Base-by-base conservation (phyloP, 1,284 basidiomycete genomes). In the Amylostereum areolatum region DNA sequence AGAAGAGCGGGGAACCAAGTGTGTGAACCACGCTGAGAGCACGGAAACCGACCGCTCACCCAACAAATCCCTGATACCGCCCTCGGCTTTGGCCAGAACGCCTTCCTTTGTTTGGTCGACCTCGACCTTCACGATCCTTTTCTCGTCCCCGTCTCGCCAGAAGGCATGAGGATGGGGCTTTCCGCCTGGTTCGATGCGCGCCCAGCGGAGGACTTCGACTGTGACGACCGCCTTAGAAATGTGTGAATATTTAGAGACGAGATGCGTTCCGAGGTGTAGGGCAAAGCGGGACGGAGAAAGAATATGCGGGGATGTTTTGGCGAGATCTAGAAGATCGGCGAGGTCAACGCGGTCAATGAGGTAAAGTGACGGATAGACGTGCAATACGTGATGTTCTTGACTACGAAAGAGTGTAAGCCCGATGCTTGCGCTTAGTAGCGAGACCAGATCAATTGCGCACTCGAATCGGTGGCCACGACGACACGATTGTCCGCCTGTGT, bases 371-470 rank as follows among this genome's bases (percentile, higher is more conserved):
- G 33, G 27, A 12, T 25, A 9, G 31, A 67, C 78, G 39, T 59
- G 90, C 89, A 89, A 61, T 97, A 91, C 24, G 84, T 85, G 48
- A 95, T 96, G 69, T 97, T 96, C 74, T 97, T 97, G 66, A 95
- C 89, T 88, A 61, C 39, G 11, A 32, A n/a, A 40, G 12, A 7
- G 18, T 18, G 18, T 18, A 18, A 18, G 18, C 18, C 18, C 18
- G 18, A 18, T 18, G 18, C 18, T 18, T 18, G 32, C 27, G 46
- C 49, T 36, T 4, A 45, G 34, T 7, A 36, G 3, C 33, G 29
- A 18, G 25, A 35, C n/a, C 42, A 46, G 7, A 12, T 28, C 49
- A 48, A 12, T 24, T 2, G 70, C 88, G 59, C 58, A 91, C 90
- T 83, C 1, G 89, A 89, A 68, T 95, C 92, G 2, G 92, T 96